Evolutionary conservation across 192 early-diverging fungal species (phyloP).

Genomic region (Chytriomyces sp.): DNA sequence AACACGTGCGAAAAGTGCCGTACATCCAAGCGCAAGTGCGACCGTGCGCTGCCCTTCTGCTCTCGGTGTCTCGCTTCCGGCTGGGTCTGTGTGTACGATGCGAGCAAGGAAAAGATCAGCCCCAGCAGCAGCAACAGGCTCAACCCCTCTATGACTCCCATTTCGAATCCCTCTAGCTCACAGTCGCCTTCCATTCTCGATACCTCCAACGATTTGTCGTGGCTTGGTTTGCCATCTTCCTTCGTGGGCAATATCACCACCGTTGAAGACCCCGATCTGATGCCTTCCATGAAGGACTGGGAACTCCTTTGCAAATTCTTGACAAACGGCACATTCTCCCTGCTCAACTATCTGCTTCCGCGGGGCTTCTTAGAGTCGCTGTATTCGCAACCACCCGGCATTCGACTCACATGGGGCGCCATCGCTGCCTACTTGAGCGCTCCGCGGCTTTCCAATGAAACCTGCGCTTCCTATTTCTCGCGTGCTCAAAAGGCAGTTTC

Average conservation of each 20-base stretch:
- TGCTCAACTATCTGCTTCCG: background rate
- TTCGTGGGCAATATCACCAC: background rate
- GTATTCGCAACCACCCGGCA: background rate
- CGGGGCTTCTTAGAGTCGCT: background rate
- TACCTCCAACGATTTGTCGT: background rate
- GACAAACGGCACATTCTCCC: background rate
- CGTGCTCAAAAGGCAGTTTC: background rate
- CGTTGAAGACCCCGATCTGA: constrained; percentile 13
- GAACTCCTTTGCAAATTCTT: background rate
- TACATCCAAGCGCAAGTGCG: background rate
- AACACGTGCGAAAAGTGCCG: background rate
- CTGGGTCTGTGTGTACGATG: background rate
- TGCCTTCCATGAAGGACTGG: constrained; percentile 5
- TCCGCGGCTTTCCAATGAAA: background rate
- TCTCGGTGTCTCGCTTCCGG: background rate
- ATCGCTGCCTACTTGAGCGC: background rate
- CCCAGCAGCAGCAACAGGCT: background rate
- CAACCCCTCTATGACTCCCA: background rate
- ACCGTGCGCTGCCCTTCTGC: background rate
- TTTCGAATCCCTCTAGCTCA: background rate
- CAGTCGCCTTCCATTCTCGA: background rate
- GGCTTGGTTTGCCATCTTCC: background rate
- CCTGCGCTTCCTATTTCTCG: background rate
- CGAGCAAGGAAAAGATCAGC: background rate
- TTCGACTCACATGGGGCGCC: background rate